Percentiles rank a stretch among this genome's conserved stretches.
phyloP scores from a whole-genome alignment of 768 basidiomycete genomes.

The Auriscalpium orientale region DNA sequence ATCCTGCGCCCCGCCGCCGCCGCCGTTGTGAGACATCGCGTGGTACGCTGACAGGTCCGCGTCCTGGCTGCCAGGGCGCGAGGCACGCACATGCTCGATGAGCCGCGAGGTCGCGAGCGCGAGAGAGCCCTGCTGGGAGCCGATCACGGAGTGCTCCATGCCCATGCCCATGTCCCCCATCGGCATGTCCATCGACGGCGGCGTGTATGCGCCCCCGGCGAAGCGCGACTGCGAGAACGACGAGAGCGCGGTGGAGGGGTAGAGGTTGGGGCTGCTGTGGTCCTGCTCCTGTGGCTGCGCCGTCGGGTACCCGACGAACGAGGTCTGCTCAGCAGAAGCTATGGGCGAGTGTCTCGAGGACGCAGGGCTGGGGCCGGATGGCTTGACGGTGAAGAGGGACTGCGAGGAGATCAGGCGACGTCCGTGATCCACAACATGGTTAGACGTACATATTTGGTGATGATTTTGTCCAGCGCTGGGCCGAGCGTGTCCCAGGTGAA shows the following conservation, averaged over 20 bases:
- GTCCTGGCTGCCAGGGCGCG: too few species aligned
- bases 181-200: neutral
- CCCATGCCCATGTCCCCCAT: neutral
- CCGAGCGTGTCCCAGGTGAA: constrained; percentile 70
- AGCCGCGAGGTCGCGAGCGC: neutral
- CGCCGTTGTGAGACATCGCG: too few species aligned
- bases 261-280: neutral
- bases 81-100: neutral
- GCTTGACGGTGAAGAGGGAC: constrained; percentile 3
- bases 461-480: constrained; percentile 69
- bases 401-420: neutral
- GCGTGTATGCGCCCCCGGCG: neutral
- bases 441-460: constrained; percentile 71
- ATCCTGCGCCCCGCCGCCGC: neutral
- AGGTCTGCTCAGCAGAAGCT: neutral
- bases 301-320: neutral
- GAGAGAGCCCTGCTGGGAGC: neutral
- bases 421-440: neutral
- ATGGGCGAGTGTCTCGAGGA: neutral
- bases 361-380: neutral
- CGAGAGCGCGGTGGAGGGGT: neutral
- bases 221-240: neutral
- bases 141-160: neutral
- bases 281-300: neutral
- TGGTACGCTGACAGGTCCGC: too few species aligned